Base-by-base conservation (phyloP, 2,329 filamentous ascomycete species). In the Hymenotorrendiella dingleyae region DNA sequence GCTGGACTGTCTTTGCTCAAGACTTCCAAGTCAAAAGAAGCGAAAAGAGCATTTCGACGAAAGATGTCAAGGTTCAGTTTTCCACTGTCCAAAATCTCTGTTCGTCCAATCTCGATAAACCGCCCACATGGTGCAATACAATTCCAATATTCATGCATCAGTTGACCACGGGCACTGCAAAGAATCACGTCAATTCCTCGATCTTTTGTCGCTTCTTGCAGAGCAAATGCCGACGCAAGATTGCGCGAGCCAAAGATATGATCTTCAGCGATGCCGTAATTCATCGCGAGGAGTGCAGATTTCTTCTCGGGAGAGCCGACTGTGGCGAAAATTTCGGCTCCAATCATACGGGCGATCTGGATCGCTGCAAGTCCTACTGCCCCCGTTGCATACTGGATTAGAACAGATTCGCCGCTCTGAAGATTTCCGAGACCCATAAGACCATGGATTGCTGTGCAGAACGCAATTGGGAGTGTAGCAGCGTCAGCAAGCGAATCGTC, bases 71-170 rank as follows among this genome's bases (percentile, higher is more conserved):
- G 59, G 39, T 36, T 45, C n/a, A 62, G 45, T 11, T 47, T 40
- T 3, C 11, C 33, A 28, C 58, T 43, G 0, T 48, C 43, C 28
- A 46, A 24, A 6, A 48, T 36, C 30, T 67, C 64, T 2, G 55
- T 54, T 24, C 62, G 63, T 3, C 63, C 62, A 6, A 67, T 54
- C 33, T 68, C 64, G 0, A 68, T 35, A 27, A 69, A 64, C 0
- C 58, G 48, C 1, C 66, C 66, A 38, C 62, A 62, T 0, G 42
- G 36, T 3, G 63, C 60, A 4, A 67, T 27, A 36, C 59, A 64
- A 6, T 52, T 34, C 61, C 59, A 64, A 4, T 58, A 45, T 5
- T 53, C 43, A 17, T 50, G 52, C 1, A 59, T 42, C 3, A 52
- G 36, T 12, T 52, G 27, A 2, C 57, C 42, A 32, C 32, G 33